Percentiles rank a stretch among this genome's conserved stretches.
Evolutionary conservation across 495 filamentous ascomycete species (phyloP).

Genomic region (Penicillium ochrochloron): DNA sequence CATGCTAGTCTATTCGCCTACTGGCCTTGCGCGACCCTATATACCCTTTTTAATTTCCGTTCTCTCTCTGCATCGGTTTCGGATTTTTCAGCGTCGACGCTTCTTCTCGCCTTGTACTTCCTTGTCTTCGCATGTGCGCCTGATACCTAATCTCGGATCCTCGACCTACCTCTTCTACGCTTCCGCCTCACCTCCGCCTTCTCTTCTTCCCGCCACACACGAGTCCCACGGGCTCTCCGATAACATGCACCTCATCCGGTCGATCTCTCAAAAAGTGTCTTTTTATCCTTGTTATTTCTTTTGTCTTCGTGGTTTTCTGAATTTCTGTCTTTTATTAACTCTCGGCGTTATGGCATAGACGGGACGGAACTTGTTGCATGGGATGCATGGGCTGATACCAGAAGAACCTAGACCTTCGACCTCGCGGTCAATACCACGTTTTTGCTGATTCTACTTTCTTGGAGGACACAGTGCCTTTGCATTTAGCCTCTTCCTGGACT

Average conservation of each 20-base stretch:
- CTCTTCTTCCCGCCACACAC: conserved; percentile 21
- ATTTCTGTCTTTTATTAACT: conserved; percentile 20
- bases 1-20: conserved; percentile 28
- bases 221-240: conserved; percentile 27
- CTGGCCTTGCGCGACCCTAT: conserved; percentile 31
- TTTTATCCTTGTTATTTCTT: conserved; percentile 23
- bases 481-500: conserved; percentile 22
- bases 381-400: conserved; percentile 56
- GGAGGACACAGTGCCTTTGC: conserved; percentile 20
- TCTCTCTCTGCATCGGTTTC: conserved; percentile 30
- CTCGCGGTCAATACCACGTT: conserved; percentile 47
- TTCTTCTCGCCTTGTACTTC: conserved; percentile 21
- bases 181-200: conserved; percentile 18
- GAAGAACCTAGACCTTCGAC: conserved; percentile 48
- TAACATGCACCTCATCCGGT: conserved; percentile 32
- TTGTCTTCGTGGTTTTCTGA: conserved; percentile 27
- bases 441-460: conserved; percentile 34
- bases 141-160: conserved; percentile 20
- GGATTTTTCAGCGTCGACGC: conserved; percentile 34
- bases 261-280: conserved; percentile 40
- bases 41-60: conserved; percentile 46
- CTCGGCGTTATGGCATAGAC: conserved; percentile 52
- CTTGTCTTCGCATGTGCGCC: conserved; percentile 23
- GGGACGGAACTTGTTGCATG: conserved; percentile 42
- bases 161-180: conserved; percentile 11